phyloP scores from a whole-genome alignment of 116 monocot species.

The Cymodocea nodosa region DNA sequence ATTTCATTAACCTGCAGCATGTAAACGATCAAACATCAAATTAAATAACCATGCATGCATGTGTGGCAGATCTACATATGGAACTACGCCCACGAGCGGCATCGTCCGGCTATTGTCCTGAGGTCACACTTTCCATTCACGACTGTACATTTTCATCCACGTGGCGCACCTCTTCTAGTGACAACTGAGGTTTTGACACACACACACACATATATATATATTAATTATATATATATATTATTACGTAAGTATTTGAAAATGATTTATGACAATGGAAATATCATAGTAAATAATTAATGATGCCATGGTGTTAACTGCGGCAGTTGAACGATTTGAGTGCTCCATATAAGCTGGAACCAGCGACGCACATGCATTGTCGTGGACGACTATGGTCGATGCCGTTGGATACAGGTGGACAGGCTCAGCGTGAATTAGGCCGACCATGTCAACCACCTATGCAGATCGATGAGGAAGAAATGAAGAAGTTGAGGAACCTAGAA shows the following conservation, averaged over 20 bases:
- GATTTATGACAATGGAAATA: no score
- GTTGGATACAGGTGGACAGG: constrained; percentile 51
- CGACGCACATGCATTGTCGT: constrained; percentile 70
- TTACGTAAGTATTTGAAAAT: background rate
- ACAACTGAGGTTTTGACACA: constrained; percentile 66
- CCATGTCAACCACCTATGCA: constrained; percentile 10
- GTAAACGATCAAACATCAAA: background rate
- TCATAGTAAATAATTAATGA: no score
- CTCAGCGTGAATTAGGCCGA: constrained; percentile 31
- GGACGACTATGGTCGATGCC: no score
- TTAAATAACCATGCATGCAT: background rate
- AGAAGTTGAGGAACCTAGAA: no score
- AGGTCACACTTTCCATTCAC: constrained; percentile 81
- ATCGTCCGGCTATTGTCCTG: constrained; percentile 62
- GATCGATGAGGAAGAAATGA: no score
- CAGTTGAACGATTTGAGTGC: constrained; percentile 93
- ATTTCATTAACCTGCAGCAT: no score
- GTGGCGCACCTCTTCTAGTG: constrained; percentile 71
- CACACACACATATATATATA: no score
- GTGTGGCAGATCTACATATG: constrained; percentile 78
- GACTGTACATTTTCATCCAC: constrained; percentile 98
- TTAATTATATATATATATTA: no score
- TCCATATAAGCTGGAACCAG: constrained; percentile 64
- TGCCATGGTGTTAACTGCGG: no score
- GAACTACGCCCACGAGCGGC: constrained; percentile 73